Evolutionary conservation across 805 yeast species (phyloP).

Genomic region (Ogataea nonfermentans): DNA sequence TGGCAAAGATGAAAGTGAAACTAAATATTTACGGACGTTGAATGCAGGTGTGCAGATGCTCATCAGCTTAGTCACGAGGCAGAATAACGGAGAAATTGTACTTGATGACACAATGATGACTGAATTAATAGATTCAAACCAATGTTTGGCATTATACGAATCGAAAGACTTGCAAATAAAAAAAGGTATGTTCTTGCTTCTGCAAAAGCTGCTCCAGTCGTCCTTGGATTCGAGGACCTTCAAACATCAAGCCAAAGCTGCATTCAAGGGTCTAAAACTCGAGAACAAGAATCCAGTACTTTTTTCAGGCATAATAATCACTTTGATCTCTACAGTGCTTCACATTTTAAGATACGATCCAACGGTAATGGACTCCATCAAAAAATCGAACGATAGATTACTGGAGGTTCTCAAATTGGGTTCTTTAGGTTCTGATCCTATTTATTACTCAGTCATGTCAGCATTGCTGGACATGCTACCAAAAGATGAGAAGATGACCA

Average conservation of each 20-base stretch:
- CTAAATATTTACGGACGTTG: slow-evolving; percentile 61
- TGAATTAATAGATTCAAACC: slow-evolving; percentile 41
- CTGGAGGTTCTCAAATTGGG: slow-evolving; percentile 50
- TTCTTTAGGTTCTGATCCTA: slow-evolving; percentile 49
- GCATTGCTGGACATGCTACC: slow-evolving; percentile 24
- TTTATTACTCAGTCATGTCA: slow-evolving; percentile 40
- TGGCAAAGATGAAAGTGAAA: slow-evolving; percentile 59
- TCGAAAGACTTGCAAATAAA: slow-evolving; percentile 42
- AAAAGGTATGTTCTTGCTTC: slow-evolving; percentile 39
- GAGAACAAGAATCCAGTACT: slow-evolving; percentile 37
- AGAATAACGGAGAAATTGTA: slow-evolving; percentile 5
- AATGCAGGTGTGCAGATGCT: slow-evolving; percentile 50
- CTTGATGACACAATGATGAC: slow-evolving; percentile 26
- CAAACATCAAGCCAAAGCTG: slow-evolving; percentile 44
- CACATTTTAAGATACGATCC: slow-evolving; percentile 44
- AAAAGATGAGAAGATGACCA: slow-evolving; percentile 15
- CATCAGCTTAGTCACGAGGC: slow-evolving; percentile 22
- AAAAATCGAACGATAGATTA: slow-evolving; percentile 45
- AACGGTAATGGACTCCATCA: slow-evolving; percentile 52
- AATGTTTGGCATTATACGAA: slow-evolving; percentile 43
- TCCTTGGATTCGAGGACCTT: slow-evolving; percentile 29
- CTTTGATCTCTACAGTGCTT: slow-evolving; percentile 48
- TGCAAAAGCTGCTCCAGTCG: slow-evolving; percentile 30
- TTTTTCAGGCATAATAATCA: slow-evolving; percentile 46
- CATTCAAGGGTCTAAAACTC: slow-evolving; percentile 43